phyloP scores from a whole-genome alignment of 345 rosid genomes.

The Bretschneidera sinensis region DNA sequence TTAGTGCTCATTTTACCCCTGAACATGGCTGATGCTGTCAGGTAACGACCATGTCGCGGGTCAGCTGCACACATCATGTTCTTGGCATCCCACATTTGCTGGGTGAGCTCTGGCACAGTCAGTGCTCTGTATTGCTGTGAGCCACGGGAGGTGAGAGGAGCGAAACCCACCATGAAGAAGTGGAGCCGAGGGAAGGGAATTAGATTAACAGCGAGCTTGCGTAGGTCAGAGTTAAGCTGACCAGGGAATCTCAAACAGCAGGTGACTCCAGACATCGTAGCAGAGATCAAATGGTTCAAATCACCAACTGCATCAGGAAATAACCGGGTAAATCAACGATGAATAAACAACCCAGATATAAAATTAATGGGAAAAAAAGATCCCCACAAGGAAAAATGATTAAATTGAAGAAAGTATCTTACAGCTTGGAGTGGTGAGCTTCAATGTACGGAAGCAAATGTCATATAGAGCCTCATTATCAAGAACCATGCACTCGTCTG shows the following conservation, averaged over 20 bases:
- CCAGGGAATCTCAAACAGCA: constrained; percentile 56
- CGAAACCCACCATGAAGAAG: constrained; percentile 59
- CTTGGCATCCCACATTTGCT: constrained; percentile 58
- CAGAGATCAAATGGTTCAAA: constrained; percentile 47
- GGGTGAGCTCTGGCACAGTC: constrained; percentile 48
- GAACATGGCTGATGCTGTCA: constrained; percentile 51
- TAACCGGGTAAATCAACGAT: background rate
- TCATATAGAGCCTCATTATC: constrained; percentile 66
- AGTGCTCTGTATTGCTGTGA: constrained; percentile 46
- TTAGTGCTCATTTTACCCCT: constrained; percentile 51
- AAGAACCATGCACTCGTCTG: constrained; percentile 66
- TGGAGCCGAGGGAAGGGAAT: constrained; percentile 53
- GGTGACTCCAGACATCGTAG: constrained; percentile 50
- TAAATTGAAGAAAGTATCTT: constrained; percentile 14
- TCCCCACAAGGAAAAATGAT: background rate
- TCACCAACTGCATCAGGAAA: constrained; percentile 33
- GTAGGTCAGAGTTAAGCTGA: constrained; percentile 44
- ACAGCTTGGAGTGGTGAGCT: constrained; percentile 63
- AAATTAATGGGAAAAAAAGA: background rate
- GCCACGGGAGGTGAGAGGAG: constrained; percentile 46
- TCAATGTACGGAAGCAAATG: constrained; percentile 61
- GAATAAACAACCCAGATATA: background rate
- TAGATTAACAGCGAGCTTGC: constrained; percentile 29
- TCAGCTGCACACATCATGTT: constrained; percentile 56
- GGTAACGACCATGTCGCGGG: constrained; percentile 40